phyloP scores from a whole-genome alignment of 106 monocot genomes.

The Xerophyta viscosa region DNA sequence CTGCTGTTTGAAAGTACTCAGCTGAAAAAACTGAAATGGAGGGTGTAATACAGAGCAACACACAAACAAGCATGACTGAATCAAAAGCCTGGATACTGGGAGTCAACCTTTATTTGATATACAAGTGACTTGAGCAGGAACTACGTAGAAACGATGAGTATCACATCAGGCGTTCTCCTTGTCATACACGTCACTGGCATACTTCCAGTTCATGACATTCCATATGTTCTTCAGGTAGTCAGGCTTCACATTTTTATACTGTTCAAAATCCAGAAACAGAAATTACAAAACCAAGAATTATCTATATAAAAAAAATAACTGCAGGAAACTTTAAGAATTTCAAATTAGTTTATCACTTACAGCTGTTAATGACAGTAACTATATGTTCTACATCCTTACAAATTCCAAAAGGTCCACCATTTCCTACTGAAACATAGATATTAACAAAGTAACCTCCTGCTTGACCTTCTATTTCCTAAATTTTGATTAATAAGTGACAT shows the following conservation, averaged over 20 bases:
- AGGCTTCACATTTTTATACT: slow-evolving; percentile 76
- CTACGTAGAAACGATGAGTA: background rate
- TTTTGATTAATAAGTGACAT: too few relatives aligned
- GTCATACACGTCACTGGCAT: slow-evolving; percentile 55
- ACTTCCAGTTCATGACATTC: slow-evolving; percentile 84
- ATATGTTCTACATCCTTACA: too few relatives aligned
- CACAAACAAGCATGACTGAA: background rate
- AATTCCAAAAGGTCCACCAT: too few relatives aligned
- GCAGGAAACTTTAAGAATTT: background rate
- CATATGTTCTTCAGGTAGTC: slow-evolving; percentile 75
- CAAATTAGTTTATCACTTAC: too few relatives aligned
- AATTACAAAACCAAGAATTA: background rate
- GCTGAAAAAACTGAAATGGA: too few relatives aligned
- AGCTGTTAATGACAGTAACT: too few relatives aligned
- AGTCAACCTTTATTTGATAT: background rate
- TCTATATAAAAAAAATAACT: background rate
- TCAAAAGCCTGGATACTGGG: background rate
- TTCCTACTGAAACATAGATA: too few relatives aligned
- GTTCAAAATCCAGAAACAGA: slow-evolving; percentile 2
- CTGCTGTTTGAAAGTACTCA: background rate
- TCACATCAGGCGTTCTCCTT: slow-evolving; percentile 25
- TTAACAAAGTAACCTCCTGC: too few relatives aligned
- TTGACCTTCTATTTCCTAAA: too few relatives aligned
- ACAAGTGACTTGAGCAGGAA: background rate
- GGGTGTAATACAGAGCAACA: too few relatives aligned